Evolutionary conservation across 352 stramenopile species (phyloP).

Genomic region (Albugo laibachii): DNA sequence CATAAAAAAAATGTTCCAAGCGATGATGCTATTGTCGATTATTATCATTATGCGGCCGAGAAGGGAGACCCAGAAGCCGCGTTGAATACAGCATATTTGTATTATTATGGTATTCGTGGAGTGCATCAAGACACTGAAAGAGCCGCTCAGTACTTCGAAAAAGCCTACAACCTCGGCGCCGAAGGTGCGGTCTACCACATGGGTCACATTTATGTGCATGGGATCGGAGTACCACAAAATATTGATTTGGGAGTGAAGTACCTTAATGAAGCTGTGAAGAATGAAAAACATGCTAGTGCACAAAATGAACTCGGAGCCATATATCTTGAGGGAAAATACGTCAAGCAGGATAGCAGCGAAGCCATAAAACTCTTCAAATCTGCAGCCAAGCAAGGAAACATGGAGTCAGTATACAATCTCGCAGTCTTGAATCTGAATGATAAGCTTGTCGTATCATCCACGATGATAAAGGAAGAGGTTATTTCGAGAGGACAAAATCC

Average conservation of each 20-base stretch:
- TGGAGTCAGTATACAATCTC: slow-evolving; percentile 79
- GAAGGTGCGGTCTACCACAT: slow-evolving; percentile 45
- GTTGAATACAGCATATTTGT: slow-evolving; percentile 68
- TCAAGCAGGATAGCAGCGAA: slow-evolving; percentile 24
- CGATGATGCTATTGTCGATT: slow-evolving; percentile 70
- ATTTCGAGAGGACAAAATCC: slow-evolving; percentile 13
- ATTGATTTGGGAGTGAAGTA: slow-evolving; percentile 51
- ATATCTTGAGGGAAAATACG: slow-evolving; percentile 53
- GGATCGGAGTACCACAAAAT: slow-evolving; percentile 47
- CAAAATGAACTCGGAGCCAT: slow-evolving; percentile 70
- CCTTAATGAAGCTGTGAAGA: slow-evolving; percentile 36
- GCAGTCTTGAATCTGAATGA: slow-evolving; percentile 46
- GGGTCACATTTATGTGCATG: slow-evolving; percentile 63
- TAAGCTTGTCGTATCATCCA: too few species aligned
- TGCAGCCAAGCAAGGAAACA: slow-evolving; percentile 62
- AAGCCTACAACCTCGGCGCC: slow-evolving; percentile 56
- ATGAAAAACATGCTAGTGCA: slow-evolving; percentile 52
- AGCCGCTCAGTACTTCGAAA: slow-evolving; percentile 40
- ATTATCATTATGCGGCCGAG: slow-evolving; percentile 78
- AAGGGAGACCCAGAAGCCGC: slow-evolving; percentile 72
- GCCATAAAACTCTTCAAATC: slow-evolving; percentile 49
- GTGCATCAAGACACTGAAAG: slow-evolving; percentile 46
- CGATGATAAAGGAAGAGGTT: too few species aligned
- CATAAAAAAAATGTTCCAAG: slow-evolving; percentile 65
- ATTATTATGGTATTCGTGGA: slow-evolving; percentile 60